phyloP scores from a whole-genome alignment of 2,329 filamentous ascomycete genomes.

The Penicillium olsonii region DNA sequence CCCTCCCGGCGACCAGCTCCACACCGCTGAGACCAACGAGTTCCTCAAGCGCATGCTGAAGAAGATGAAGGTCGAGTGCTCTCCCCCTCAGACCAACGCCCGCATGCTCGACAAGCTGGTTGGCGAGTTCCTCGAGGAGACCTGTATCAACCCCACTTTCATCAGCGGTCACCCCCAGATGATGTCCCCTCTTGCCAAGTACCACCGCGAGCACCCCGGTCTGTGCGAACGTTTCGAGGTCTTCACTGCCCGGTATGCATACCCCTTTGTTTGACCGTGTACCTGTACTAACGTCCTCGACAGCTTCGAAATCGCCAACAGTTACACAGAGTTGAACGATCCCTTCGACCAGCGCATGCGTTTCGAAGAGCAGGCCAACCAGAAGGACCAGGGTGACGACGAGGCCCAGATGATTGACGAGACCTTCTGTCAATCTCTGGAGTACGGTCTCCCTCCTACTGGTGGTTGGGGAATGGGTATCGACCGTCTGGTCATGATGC shows the following conservation, averaged over 20 bases:
- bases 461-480: constrained; percentile 97
- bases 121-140: constrained; percentile 93
- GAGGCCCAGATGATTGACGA: constrained; percentile 96
- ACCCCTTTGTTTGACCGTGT: too few species aligned
- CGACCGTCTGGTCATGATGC: constrained; percentile 90
- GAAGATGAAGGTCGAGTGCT: constrained; percentile 89
- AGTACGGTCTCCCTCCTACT: constrained; percentile 89
- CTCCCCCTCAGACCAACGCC: constrained; percentile 86
- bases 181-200: constrained; percentile 97
- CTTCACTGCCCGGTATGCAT: constrained; percentile 64
- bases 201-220: constrained; percentile 77
- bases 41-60: constrained; percentile 83
- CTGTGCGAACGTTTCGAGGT: constrained; percentile 97
- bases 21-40: constrained; percentile 83
- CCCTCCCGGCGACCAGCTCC: constrained; percentile 82
- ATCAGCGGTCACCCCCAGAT: constrained; percentile 81
- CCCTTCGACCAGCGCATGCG: constrained; percentile 90
- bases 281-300: not conserved
- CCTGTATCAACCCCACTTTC: constrained; percentile 89
- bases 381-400: constrained; percentile 96
- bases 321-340: constrained; percentile 97
- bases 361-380: constrained; percentile 91
- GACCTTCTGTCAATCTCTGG: constrained; percentile 87
- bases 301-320: constrained; percentile 79
- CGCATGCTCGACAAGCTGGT: constrained; percentile 95